Base-by-base conservation (phyloP, 106 monocot species). In the Ottelia alismoides region DNA sequence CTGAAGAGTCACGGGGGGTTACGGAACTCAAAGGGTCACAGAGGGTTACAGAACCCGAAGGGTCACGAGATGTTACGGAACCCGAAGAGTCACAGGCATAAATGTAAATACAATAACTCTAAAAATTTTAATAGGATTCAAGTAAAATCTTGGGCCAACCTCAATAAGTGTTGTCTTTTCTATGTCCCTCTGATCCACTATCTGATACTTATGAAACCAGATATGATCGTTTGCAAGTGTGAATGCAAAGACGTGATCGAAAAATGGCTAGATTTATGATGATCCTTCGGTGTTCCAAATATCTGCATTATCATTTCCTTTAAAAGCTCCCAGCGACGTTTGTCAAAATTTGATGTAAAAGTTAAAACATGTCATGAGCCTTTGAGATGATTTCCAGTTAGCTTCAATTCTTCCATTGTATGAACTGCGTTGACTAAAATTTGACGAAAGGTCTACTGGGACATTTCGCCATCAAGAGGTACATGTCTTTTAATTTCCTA, bases 361-460 rank as follows among this genome's bases (percentile, higher is more conserved):
- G 96, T 81, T 31, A 96, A 58, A 60, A 96, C 58, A 16, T 88
- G 96, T 0, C 96, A 65, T 20, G 96, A 96, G 26, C 88, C 96
- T 72, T 85, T 96, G 27, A 96, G 52, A 70, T 96, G 88, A 58
- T 89, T 96, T 3, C 96, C 96, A 28, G 96, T 96, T 49, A 96
- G 88, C 62, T 96, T 96, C 64, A 96, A 43, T 65, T 96, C 96
- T 58, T 96, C 96, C 96, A 96, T 96, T 6, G 96, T 96, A 61
- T 96, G 88, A 47, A 96, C 96, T 96, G 60, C n/a, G n/a, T n/a
- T n/a, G n/a, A n/a, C n/a, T n/a, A n/a, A n/a, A n/a, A n/a, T n/a
- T n/a, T n/a, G n/a, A n/a, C n/a, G n/a, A n/a, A n/a, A n/a, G n/a
- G n/a, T n/a, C n/a, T n/a, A n/a, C n/a, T n/a, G n/a, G n/a, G n/a